phyloP scores from a whole-genome alignment of 2,329 filamentous ascomycete genomes.

The Macrophomina pseudophaseolina region DNA sequence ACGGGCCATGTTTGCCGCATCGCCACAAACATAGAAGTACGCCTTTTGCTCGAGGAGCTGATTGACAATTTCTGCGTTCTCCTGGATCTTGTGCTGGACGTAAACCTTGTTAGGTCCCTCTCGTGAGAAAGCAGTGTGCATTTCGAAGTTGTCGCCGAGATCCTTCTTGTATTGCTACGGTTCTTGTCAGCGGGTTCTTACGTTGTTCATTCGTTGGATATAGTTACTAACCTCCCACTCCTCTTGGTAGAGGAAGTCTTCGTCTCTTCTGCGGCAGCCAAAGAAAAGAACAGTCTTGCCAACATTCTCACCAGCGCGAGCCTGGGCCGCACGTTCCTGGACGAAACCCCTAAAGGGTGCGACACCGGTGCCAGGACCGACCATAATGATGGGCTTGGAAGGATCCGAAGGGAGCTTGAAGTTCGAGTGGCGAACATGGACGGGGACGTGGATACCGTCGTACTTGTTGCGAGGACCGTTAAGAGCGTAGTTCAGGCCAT shows the following conservation, averaged over 20 bases:
- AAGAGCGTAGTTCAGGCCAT: constrained; percentile 85
- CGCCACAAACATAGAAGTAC: constrained; percentile 97
- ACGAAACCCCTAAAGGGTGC: constrained; percentile 95
- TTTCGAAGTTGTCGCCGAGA: constrained; percentile 85
- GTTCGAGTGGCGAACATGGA: constrained; percentile 97
- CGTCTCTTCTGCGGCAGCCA: constrained; percentile 83
- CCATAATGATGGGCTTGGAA: constrained; percentile 91
- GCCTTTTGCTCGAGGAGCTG: constrained; percentile 84
- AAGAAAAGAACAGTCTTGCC: constrained; percentile 93
- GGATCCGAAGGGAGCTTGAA: constrained; percentile 98
- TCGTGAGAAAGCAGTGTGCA: constrained; percentile 95
- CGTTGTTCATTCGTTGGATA: constrained; percentile 27
- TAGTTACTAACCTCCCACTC: constrained; percentile 84
- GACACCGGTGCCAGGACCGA: constrained; percentile 94
- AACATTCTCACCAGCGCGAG: constrained; percentile 77
- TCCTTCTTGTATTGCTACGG: constrained; percentile 77
- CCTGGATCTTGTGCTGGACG: constrained; percentile 89
- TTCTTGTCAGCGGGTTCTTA: constrained; percentile 35
- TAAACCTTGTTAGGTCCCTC: constrained; percentile 89
- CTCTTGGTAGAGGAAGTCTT: constrained; percentile 90
- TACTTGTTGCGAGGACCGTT: constrained; percentile 95
- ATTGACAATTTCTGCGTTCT: constrained; percentile 83
- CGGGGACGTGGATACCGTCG: constrained; percentile 90
- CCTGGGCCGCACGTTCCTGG: constrained; percentile 87
- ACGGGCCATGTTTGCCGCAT: constrained; percentile 95